phyloP scores from a whole-genome alignment of 2,329 filamentous ascomycete species.

The Cladosporium sp. region DNA sequence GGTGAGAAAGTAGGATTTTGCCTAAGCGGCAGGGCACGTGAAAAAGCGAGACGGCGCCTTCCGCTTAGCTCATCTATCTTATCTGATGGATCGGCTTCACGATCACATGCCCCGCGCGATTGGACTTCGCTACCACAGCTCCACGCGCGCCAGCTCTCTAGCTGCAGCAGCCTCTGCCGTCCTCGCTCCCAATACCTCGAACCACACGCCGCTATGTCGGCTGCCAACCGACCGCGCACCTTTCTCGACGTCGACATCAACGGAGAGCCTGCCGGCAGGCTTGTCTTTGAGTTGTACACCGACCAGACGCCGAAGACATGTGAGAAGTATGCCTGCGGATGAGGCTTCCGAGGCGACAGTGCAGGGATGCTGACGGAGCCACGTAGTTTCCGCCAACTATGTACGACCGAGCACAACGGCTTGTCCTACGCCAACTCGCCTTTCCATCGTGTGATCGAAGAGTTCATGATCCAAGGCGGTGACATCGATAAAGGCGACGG shows the following conservation, averaged over 20 bases:
- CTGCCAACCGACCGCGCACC: constrained; percentile 33
- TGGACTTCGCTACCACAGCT: not conserved
- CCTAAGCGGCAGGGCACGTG: not conserved
- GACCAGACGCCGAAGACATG: constrained; percentile 44
- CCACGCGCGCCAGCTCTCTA: not conserved
- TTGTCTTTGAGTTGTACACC: constrained; percentile 43
- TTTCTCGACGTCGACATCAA: constrained; percentile 42
- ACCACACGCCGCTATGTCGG: not conserved
- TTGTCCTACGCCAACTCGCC: constrained; percentile 36
- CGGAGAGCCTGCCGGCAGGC: constrained; percentile 37
- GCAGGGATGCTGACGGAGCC: constrained; percentile 14
- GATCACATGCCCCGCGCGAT: not conserved
- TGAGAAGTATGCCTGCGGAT: constrained; percentile 37
- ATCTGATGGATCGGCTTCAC: not conserved
- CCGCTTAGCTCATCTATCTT: too few relatives aligned
- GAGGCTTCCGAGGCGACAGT: not conserved
- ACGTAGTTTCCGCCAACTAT: constrained; percentile 42
- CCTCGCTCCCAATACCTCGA: not conserved
- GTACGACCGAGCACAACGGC: constrained; percentile 36
- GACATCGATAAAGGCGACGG: constrained; percentile 40
- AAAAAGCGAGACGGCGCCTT: not conserved
- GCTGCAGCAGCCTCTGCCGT: constrained; percentile 7
- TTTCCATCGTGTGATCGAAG: constrained; percentile 41
- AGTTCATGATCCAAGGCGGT: constrained; percentile 44
- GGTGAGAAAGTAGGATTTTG: not conserved